phyloP scores from a whole-genome alignment of 2,329 filamentous ascomycete genomes.

The Clonostachys rosea region DNA sequence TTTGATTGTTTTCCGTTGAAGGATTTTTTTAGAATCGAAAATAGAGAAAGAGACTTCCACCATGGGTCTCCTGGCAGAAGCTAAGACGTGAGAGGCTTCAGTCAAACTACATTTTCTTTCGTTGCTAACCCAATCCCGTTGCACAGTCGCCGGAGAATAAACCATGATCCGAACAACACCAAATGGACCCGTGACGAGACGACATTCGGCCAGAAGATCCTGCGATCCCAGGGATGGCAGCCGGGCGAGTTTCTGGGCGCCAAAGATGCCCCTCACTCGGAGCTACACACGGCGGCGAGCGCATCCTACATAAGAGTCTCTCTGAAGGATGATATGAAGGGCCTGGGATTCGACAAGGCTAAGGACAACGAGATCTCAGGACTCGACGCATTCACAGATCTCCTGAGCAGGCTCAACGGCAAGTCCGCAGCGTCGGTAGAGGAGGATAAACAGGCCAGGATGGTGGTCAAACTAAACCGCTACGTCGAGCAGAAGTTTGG shows the following conservation, averaged over 20 bases:
- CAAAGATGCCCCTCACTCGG: constrained; percentile 68
- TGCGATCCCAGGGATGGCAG: constrained; percentile 85
- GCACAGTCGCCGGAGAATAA: constrained; percentile 60
- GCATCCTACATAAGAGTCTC: constrained; percentile 80
- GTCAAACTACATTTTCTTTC: not conserved
- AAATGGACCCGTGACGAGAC: constrained; percentile 81
- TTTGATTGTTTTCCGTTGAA: too few species aligned
- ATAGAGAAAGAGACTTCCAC: constrained; percentile 5
- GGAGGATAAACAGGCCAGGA: constrained; percentile 62
- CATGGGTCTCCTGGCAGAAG: constrained; percentile 29
- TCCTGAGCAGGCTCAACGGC: constrained; percentile 86
- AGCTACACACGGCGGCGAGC: constrained; percentile 74
- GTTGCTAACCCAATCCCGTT: not conserved
- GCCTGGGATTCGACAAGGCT: constrained; percentile 76
- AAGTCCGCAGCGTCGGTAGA: constrained; percentile 71
- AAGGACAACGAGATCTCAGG: constrained; percentile 78
- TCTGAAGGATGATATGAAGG: constrained; percentile 87
- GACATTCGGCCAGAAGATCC: constrained; percentile 85
- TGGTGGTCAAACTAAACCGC: constrained; percentile 66
- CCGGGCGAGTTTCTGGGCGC: constrained; percentile 81
- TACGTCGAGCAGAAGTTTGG: constrained; percentile 77
- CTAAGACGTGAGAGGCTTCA: constrained; percentile 18
- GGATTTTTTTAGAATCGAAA: too few species aligned
- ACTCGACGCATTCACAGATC: constrained; percentile 77
- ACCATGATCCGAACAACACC: constrained; percentile 92